phyloP scores from a whole-genome alignment of 1,284 basidiomycete species.

The Marasmius sp. region DNA sequence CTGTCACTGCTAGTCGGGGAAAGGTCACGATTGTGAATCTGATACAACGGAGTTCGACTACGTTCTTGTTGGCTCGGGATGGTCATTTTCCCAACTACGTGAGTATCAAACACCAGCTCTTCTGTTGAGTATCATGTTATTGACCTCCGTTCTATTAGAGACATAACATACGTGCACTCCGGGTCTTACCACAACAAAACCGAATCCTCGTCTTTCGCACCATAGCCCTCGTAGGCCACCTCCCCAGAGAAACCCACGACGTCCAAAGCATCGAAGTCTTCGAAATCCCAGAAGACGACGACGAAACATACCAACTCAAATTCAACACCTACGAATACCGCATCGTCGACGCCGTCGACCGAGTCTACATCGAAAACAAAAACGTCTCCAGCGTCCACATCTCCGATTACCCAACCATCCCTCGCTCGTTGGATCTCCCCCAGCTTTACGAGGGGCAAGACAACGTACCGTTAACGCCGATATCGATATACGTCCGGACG shows the following conservation, averaged over 20 bases:
- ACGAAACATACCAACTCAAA: constrained; percentile 2
- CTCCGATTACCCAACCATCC: constrained; percentile 45
- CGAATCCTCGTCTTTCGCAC: constrained; percentile 57
- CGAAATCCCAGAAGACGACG: constrained; percentile 26
- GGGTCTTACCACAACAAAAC: constrained; percentile 54
- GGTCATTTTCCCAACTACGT: constrained; percentile 17
- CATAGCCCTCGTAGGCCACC: constrained; percentile 22
- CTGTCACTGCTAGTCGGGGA: constrained; percentile 42
- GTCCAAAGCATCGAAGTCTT: constrained; percentile 31
- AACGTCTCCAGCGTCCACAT: constrained; percentile 44
- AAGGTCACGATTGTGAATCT: constrained; percentile 49
- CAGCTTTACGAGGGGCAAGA: constrained; percentile 21
- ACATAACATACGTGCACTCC: constrained; percentile 49
- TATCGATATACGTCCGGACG: constrained; percentile 48
- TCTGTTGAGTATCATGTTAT: constrained; percentile 21
- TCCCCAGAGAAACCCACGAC: constrained; percentile 10
- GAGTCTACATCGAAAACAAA: constrained; percentile 17
- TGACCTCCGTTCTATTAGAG: constrained; percentile 23
- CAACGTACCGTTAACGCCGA: constrained; percentile 42
- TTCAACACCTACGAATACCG: neutral
- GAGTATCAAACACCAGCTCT: constrained; percentile 7
- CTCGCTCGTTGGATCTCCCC: constrained; percentile 34
- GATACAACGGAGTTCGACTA: constrained; percentile 15
- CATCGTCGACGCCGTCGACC: neutral
- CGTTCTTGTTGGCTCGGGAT: constrained; percentile 20